These are phyloP conservation scores for Chamaecyparis obtusa DNA, from an alignment of 75 land plant species.

Conservation along the genomic window DNA sequence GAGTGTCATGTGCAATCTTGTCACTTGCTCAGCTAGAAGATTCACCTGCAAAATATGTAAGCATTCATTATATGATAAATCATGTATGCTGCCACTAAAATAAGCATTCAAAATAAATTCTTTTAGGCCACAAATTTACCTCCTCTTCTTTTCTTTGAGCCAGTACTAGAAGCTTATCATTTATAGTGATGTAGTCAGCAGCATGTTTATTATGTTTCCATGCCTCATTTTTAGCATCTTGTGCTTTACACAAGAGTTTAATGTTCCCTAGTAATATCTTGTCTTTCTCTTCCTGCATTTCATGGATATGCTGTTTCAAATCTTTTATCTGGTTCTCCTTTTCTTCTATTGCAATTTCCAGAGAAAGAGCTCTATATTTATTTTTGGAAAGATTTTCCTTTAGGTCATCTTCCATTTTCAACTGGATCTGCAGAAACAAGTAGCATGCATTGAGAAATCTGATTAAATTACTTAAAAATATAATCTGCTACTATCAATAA, in stretches of 20 bases:
- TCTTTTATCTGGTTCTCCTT: conserved; percentile 19
- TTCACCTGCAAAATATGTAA: conserved; percentile 12
- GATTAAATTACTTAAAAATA: neutral
- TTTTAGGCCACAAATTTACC: conserved; percentile 11
- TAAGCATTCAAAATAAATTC: conserved; percentile 4
- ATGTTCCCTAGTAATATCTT: conserved; percentile 5
- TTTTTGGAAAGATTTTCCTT: neutral
- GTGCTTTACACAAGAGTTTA: conserved; percentile 10
- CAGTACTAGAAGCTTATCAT: conserved; percentile 16
- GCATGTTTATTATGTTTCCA: conserved; percentile 2
- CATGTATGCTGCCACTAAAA: neutral
- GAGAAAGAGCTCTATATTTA: conserved; percentile 11
- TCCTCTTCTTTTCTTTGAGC: conserved; percentile 21
- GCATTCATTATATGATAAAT: neutral
- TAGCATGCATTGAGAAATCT: neutral
- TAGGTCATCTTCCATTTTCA: conserved; percentile 1
- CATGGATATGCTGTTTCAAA: conserved; percentile 9
- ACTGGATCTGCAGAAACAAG: conserved; percentile 1
- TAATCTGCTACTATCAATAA: neutral
- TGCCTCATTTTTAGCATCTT: conserved; percentile 15
- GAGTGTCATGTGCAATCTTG: conserved; percentile 11
- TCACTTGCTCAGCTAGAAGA: conserved; percentile 8
- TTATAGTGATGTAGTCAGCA: conserved; percentile 8
- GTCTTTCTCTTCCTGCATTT: conserved; percentile 17
- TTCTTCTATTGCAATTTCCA: conserved; percentile 4